Conservation (phyloP, 2,329 filamentous ascomycete genomes). For the Graphium sp. region DNA sequence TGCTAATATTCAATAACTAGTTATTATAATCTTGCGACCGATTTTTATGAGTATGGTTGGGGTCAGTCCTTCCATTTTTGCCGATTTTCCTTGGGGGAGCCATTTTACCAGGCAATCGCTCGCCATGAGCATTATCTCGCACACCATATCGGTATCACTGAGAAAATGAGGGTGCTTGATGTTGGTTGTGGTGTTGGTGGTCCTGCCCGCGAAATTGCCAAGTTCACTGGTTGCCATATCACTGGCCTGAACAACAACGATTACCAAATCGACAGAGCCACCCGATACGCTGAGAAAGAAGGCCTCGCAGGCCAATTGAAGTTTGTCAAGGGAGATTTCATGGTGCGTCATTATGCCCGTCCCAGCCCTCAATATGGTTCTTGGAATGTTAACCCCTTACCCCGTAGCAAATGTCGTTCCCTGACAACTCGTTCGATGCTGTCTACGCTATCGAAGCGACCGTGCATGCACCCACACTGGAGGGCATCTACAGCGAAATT, state of each 20-base stretch:
- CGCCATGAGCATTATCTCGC: slow-evolving; percentile 97
- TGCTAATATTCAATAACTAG: no score
- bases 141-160: slow-evolving; percentile 69
- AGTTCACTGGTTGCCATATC: slow-evolving; percentile 81
- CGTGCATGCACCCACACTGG: slow-evolving; percentile 78
- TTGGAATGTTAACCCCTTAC: slow-evolving; percentile 1
- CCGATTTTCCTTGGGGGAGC: slow-evolving; percentile 74
- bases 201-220: slow-evolving; percentile 87
- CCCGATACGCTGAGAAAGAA: slow-evolving; percentile 66
- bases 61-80: slow-evolving; percentile 95
- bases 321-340: slow-evolving; percentile 94
- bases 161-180: slow-evolving; percentile 80
- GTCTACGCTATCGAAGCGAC: slow-evolving; percentile 97
- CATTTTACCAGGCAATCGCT: slow-evolving; percentile 80
- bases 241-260: slow-evolving; percentile 97
- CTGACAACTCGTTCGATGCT: slow-evolving; percentile 80
- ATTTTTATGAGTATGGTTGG: slow-evolving; percentile 95
- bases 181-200: slow-evolving; percentile 96
- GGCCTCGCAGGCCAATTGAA: slow-evolving; percentile 62
- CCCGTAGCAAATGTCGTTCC: slow-evolving; percentile 75
- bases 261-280: slow-evolving; percentile 96
- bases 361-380: not conserved
- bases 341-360: slow-evolving; percentile 31
- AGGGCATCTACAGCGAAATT: slow-evolving; percentile 88
- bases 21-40: slow-evolving; percentile 95